phyloP scores from a whole-genome alignment of 768 basidiomycete species.

The Lentinula sp. region DNA sequence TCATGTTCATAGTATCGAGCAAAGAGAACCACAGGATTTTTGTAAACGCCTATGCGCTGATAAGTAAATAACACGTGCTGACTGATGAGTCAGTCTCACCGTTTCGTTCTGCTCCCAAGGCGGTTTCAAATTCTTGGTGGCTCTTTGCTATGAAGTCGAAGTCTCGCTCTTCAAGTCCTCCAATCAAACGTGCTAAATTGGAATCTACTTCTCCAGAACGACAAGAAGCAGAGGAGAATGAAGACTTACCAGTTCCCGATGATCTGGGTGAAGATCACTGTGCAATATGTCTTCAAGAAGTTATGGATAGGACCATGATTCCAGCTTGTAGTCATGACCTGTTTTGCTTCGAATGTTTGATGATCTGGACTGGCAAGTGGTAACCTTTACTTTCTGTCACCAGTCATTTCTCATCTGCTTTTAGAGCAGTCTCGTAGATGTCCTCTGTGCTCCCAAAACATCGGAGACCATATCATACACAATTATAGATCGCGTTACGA shows the following conservation, averaged over 20 bases:
- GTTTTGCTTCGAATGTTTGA: constrained; percentile 89
- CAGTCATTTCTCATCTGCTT: background rate
- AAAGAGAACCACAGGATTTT: too few relatives aligned
- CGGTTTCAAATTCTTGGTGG: background rate
- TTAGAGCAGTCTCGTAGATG: constrained; percentile 74
- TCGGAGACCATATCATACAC: constrained; percentile 76
- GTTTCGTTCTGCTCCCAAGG: too few relatives aligned
- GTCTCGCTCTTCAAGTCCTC: constrained; percentile 18
- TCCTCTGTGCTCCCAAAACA: constrained; percentile 63
- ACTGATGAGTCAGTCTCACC: too few relatives aligned
- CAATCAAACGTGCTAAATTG: constrained; percentile 33
- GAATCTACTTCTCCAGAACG: constrained; percentile 17
- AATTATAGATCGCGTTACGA: constrained; percentile 71
- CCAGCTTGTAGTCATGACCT: constrained; percentile 80
- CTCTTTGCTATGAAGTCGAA: background rate
- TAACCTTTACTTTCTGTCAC: background rate
- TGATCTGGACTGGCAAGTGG: constrained; percentile 76
- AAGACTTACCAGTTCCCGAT: constrained; percentile 17
- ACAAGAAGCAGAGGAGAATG: constrained; percentile 2
- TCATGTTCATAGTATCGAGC: too few relatives aligned
- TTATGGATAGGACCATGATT: constrained; percentile 75
- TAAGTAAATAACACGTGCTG: too few relatives aligned
- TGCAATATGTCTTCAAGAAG: constrained; percentile 77
- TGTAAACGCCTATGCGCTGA: too few relatives aligned
- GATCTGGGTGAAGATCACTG: constrained; percentile 57